A percentile compares a stretch with the other conserved stretches of the same genome.
phyloP scores from a whole-genome alignment of 768 basidiomycete species.

The Suillus placidus region DNA sequence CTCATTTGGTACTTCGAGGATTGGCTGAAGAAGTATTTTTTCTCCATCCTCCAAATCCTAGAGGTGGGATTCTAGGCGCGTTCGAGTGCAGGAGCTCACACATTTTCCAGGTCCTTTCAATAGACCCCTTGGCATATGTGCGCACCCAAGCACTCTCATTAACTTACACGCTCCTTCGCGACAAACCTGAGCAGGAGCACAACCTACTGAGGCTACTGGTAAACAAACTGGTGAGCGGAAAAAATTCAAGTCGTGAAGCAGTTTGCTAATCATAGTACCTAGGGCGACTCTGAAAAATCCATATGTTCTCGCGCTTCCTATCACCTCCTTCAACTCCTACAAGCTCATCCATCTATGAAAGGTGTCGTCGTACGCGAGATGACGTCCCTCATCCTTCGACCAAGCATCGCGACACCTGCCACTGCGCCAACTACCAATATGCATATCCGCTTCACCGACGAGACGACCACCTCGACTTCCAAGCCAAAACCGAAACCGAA shows the following conservation, averaged over 20 bases:
- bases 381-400: conserved; percentile 70
- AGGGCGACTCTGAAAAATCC: conserved; percentile 90
- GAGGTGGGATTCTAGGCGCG: conserved; percentile 57
- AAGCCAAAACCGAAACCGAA: conserved; percentile 13
- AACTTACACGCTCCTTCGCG: conserved; percentile 77
- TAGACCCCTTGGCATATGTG: conserved; percentile 87
- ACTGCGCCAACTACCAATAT: conserved; percentile 34
- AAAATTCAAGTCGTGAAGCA: not conserved
- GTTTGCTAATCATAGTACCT: not conserved
- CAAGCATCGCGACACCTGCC: conserved; percentile 40
- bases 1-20: conserved; percentile 93
- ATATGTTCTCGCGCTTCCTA: conserved; percentile 90
- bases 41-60: conserved; percentile 84
- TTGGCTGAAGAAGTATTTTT: conserved; percentile 97
- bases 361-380: conserved; percentile 85
- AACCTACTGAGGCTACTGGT: conserved; percentile 90
- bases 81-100: not conserved
- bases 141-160: conserved; percentile 82
- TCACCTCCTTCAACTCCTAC: conserved; percentile 85
- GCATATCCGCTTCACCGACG: conserved; percentile 57
- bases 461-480: conserved; percentile 12
- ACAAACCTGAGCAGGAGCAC: conserved; percentile 97
- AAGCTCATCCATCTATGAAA: conserved; percentile 94
- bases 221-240: conserved; percentile 79
- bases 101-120: conserved; percentile 62